A percentile compares a stretch with the other conserved stretches of the same genome.
phyloP scores from a whole-genome alignment of 2,329 filamentous ascomycete species.

The Xylaria sp. region DNA sequence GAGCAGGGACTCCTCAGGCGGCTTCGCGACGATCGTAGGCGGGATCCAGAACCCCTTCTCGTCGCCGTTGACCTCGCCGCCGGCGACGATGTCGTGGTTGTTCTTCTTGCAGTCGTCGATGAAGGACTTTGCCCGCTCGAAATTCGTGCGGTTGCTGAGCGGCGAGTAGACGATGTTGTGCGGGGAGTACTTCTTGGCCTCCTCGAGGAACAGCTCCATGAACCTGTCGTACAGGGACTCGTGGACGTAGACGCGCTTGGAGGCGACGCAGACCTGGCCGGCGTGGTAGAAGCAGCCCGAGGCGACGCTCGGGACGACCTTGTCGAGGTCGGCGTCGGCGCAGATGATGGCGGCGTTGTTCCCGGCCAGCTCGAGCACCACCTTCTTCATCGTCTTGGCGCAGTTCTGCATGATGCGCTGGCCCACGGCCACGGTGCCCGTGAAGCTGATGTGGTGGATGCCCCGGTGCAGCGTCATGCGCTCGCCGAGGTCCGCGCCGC shows the following conservation, averaged over 20 bases:
- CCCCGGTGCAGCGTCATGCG: constrained; percentile 58
- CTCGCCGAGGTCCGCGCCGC: constrained; percentile 59
- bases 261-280: constrained; percentile 61
- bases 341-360: constrained; percentile 62
- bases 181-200: constrained; percentile 50
- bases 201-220: constrained; percentile 48
- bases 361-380: constrained; percentile 60
- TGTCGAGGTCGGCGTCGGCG: constrained; percentile 56
- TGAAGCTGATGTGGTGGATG: constrained; percentile 64
- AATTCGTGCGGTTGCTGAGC: constrained; percentile 70
- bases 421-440: constrained; percentile 58
- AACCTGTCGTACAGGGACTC: constrained; percentile 64
- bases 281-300: constrained; percentile 57
- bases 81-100: constrained; percentile 57
- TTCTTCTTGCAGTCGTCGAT: constrained; percentile 61
- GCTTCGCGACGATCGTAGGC: constrained; percentile 64
- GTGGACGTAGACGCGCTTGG: constrained; percentile 66
- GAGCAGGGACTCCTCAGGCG: constrained; percentile 59
- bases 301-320: constrained; percentile 51
- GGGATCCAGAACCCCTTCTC: constrained; percentile 61
- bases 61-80: constrained; percentile 48
- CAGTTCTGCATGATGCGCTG: constrained; percentile 56
- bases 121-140: constrained; percentile 61
- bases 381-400: constrained; percentile 57
- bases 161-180: constrained; percentile 59